These are phyloP conservation scores for Pythium myriotylum DNA, from an alignment of 352 stramenopile genomes.

Conservation along the genomic window DNA sequence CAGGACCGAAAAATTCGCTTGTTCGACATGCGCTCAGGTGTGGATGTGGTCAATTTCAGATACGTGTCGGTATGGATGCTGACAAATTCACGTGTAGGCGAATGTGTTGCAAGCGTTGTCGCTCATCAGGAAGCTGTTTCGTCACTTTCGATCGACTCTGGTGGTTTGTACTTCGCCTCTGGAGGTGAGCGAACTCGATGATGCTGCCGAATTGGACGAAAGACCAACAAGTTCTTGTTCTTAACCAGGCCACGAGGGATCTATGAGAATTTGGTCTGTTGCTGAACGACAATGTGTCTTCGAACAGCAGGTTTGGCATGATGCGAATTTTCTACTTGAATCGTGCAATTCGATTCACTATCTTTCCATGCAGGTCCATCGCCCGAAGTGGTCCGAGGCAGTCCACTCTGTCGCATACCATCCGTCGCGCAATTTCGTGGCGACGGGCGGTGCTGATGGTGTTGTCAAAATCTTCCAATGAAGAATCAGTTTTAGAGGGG, in stretches of 20 bases:
- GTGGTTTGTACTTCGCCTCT: constrained; percentile 73
- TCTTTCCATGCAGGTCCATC: constrained; percentile 53
- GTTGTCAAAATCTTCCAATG: constrained; percentile 90
- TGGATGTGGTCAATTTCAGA: no score
- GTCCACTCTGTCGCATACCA: constrained; percentile 79
- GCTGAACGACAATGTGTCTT: constrained; percentile 85
- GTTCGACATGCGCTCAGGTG: constrained; percentile 85
- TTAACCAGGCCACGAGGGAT: constrained; percentile 73
- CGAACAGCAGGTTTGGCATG: constrained; percentile 85
- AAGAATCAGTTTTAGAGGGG: background rate
- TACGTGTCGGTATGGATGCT: no score
- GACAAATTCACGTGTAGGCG: constrained; percentile 42
- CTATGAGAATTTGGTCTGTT: constrained; percentile 82
- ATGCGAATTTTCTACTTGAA: no score
- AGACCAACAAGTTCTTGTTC: no score
- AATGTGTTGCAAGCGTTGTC: constrained; percentile 75
- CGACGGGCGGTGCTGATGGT: constrained; percentile 76
- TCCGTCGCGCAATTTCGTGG: constrained; percentile 79
- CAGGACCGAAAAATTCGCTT: constrained; percentile 84
- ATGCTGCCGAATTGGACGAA: no score
- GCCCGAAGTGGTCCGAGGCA: constrained; percentile 81
- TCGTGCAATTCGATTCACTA: no score
- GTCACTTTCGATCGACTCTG: constrained; percentile 77
- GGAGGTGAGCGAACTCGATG: constrained; percentile 43
- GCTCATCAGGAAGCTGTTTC: constrained; percentile 85